Conservation (phyloP, 2,329 filamentous ascomycete genomes). For the Bretziella fagacearum region DNA sequence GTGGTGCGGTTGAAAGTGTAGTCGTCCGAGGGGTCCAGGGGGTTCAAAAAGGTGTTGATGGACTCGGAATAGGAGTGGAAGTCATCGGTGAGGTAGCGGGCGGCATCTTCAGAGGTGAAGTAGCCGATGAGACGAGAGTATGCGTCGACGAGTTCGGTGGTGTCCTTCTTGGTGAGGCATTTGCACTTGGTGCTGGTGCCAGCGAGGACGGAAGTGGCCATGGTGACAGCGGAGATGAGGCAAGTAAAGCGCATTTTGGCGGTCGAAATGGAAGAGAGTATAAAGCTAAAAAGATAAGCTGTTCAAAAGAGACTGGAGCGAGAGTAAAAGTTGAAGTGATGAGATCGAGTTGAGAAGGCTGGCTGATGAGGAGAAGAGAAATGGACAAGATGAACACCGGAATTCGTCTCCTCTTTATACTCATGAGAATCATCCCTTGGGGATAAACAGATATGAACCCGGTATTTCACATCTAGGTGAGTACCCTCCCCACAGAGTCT, state of each 20-base stretch:
- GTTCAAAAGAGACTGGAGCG: too few species aligned
- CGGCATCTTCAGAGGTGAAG: conserved; percentile 31
- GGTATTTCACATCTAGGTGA: neutral
- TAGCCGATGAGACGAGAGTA: conserved; percentile 36
- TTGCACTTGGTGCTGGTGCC: conserved; percentile 9
- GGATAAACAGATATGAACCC: too few species aligned
- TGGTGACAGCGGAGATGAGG: conserved; percentile 6
- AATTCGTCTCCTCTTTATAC: neutral
- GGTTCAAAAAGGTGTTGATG: conserved; percentile 16
- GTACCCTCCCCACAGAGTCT: neutral
- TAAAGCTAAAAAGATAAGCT: too few species aligned
- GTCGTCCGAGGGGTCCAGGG: conserved; percentile 10
- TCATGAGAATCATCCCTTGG: neutral
- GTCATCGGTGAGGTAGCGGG: conserved; percentile 15
- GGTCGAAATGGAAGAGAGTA: neutral
- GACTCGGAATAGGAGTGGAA: conserved; percentile 14
- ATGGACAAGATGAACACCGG: neutral
- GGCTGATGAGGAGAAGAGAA: neutral
- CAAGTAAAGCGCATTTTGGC: conserved; percentile 14
- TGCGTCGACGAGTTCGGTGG: conserved; percentile 12
- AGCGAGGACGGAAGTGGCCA: conserved; percentile 10
- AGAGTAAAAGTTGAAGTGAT: too few species aligned
- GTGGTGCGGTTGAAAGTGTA: conserved; percentile 14
- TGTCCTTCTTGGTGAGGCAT: conserved; percentile 15
- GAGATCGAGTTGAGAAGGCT: neutral